A percentile compares a stretch with the other conserved stretches of the same genome.
Evolutionary conservation across 805 yeast genomes (phyloP).

Genomic region (Starmerella davenportii): DNA sequence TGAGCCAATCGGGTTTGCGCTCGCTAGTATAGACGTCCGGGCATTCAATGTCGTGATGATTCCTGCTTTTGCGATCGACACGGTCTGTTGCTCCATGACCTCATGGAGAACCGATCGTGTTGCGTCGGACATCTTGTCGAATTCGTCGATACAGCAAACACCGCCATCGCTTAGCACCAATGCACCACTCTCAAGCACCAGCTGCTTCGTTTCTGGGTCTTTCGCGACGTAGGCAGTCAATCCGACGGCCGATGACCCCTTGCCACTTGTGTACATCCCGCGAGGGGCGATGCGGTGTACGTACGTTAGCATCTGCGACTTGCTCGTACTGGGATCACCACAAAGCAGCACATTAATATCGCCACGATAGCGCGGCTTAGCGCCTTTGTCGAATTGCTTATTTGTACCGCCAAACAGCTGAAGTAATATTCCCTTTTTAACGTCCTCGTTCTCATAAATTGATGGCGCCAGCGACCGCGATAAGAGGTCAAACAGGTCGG

Average conservation of each 20-base stretch:
- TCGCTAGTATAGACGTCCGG: slow-evolving; percentile 84
- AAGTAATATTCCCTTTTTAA: slow-evolving; percentile 79
- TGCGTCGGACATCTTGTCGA: slow-evolving; percentile 90
- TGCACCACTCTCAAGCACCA: slow-evolving; percentile 92
- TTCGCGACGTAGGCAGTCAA: slow-evolving; percentile 91
- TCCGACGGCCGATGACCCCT: slow-evolving; percentile 98
- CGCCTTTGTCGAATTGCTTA: slow-evolving; percentile 74
- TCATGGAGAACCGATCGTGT: slow-evolving; percentile 92
- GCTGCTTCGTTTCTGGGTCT: slow-evolving; percentile 81
- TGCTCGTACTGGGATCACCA: slow-evolving; percentile 97
- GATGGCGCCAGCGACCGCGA: slow-evolving; percentile 94
- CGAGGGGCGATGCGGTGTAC: slow-evolving; percentile 96
- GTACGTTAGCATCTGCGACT: slow-evolving; percentile 83
- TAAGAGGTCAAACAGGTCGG: slow-evolving; percentile 67
- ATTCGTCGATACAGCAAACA: slow-evolving; percentile 96
- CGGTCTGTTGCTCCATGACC: slow-evolving; percentile 98
- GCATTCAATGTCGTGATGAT: slow-evolving; percentile 94
- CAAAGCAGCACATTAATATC: slow-evolving; percentile 81
- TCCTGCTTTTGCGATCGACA: slow-evolving; percentile 95
- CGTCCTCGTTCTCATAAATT: slow-evolving; percentile 89
- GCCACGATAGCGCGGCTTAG: slow-evolving; percentile 69
- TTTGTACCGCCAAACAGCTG: slow-evolving; percentile 94
- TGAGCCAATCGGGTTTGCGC: slow-evolving; percentile 94
- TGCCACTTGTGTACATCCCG: slow-evolving; percentile 95
- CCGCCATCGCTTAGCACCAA: slow-evolving; percentile 94